These are phyloP conservation scores for Fusarium verrucosum DNA, from an alignment of 2,329 filamentous ascomycete genomes.

Conservation along the genomic window DNA sequence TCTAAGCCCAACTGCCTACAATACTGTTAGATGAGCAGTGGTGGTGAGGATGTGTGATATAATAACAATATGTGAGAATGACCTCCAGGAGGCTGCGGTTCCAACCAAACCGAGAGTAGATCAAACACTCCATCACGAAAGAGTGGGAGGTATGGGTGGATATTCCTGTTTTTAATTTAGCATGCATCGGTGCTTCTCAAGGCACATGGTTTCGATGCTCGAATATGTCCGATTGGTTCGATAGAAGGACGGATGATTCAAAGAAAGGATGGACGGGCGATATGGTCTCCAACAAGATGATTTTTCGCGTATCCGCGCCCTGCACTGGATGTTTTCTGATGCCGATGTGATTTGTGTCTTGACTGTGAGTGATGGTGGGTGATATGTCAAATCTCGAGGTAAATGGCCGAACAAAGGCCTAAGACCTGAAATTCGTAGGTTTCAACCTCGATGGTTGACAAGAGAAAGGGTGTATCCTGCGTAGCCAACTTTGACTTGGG, in stretches of 20 bases:
- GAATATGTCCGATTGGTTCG: constrained; percentile 36
- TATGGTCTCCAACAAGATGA: constrained; percentile 42
- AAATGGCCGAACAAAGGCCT: too few species aligned
- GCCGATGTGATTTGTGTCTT: background rate
- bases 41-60: constrained; percentile 41
- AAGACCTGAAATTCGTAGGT: too few species aligned
- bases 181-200: constrained; percentile 41
- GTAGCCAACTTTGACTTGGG: background rate
- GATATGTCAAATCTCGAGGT: background rate
- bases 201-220: constrained; percentile 35
- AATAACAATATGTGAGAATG: constrained; percentile 41
- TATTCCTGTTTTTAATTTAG: constrained; percentile 45
- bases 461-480: background rate
- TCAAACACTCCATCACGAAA: constrained; percentile 24
- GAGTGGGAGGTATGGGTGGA: constrained; percentile 33
- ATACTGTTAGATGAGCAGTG: constrained; percentile 24
- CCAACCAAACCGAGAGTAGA: constrained; percentile 30
- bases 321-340: background rate
- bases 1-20: constrained; percentile 64
- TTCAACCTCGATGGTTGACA: too few species aligned
- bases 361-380: background rate
- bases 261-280: constrained; percentile 40
- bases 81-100: constrained; percentile 27
- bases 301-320: constrained; percentile 29
- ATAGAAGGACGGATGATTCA: constrained; percentile 40